Evolutionary conservation across 768 basidiomycete genomes (phyloP), one percentile per base, ranked within the genome.

Genomic region (Hygrophoropsis aurantiaca): DNA sequence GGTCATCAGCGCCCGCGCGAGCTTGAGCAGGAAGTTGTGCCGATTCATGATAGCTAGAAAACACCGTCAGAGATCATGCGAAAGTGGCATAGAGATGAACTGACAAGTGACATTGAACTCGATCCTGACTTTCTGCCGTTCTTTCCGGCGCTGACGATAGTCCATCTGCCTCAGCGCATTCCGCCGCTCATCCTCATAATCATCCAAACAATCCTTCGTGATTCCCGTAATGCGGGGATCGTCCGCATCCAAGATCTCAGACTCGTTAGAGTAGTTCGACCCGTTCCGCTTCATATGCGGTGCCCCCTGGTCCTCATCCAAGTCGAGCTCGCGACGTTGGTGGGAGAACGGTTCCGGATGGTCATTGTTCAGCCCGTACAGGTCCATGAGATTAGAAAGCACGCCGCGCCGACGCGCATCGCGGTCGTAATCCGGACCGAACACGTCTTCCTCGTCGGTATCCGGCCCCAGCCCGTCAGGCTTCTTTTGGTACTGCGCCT

Each of bases 1-100:
- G 11, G 84, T 84, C 89, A 97, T 94, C 33, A 97, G 74, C 15
- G 90, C 84, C 50, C 85, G 80, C 13, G 92, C 90, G 21, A 97
- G 78, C 60, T 83, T 90, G 61, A 93, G 78, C 26, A 97, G 68
- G 68, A 95, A 97, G 46, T 82, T 81, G 54, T 94, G 92, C 46
- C 94, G 79, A 50, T 85, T 79, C 36, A 87, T 68, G 62, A 93
- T 82, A 11, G 89, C 93, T 84, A 48, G 27, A 56, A 19, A 36
- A n/a, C 20, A 38, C 18, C 25, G 11, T 48, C 19, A 21, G 19
- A 19, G 6, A 48, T 21, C 49, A 37, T 25, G 40, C 36, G 34
- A 36, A 42, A 40, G 18, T 27, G 40, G 20, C 47, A 19, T 30
- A 9, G 25, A 36, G 58, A 16, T 16, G n/a, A 65, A 64, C 72